phyloP scores from a whole-genome alignment of 352 stramenopile genomes.

The Phytophthora lateralis region DNA sequence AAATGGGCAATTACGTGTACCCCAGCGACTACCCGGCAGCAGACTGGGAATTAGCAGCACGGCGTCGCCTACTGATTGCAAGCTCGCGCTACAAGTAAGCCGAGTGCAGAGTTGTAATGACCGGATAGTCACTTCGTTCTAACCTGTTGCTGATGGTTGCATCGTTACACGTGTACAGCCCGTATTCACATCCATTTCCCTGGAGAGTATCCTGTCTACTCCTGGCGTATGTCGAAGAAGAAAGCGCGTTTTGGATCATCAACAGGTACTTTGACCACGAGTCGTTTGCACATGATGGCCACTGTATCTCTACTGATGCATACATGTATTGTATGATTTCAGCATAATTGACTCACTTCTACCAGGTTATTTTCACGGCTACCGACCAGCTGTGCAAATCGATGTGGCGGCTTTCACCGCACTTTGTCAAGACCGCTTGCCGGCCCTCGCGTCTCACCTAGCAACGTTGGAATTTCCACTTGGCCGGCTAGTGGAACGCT shows the following conservation, averaged over 20 bases:
- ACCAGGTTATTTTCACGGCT: constrained; percentile 79
- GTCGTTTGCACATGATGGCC: not conserved
- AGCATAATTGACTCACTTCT: constrained; percentile 74
- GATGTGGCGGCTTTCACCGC: constrained; percentile 62
- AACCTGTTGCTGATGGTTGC: constrained; percentile 1
- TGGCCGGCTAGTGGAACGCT: constrained; percentile 62
- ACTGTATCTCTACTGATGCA: not conserved
- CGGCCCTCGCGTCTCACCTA: constrained; percentile 62
- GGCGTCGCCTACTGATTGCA: constrained; percentile 70
- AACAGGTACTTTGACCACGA: constrained; percentile 55
- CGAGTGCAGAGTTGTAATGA: not conserved
- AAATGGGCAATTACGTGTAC: constrained; percentile 71
- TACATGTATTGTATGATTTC: constrained; percentile 1
- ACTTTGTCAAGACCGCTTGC: constrained; percentile 57
- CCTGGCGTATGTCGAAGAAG: constrained; percentile 80
- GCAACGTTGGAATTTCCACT: constrained; percentile 56
- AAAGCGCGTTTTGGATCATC: constrained; percentile 81
- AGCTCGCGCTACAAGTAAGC: constrained; percentile 76
- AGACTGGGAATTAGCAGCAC: constrained; percentile 62
- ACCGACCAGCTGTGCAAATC: constrained; percentile 73
- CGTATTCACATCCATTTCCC: constrained; percentile 73
- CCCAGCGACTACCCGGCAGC: constrained; percentile 59
- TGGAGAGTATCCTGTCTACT: constrained; percentile 74
- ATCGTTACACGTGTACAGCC: constrained; percentile 37
- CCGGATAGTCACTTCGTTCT: not conserved